phyloP scores from a whole-genome alignment of 2,329 filamentous ascomycete genomes.

The Aspergillus unguis region DNA sequence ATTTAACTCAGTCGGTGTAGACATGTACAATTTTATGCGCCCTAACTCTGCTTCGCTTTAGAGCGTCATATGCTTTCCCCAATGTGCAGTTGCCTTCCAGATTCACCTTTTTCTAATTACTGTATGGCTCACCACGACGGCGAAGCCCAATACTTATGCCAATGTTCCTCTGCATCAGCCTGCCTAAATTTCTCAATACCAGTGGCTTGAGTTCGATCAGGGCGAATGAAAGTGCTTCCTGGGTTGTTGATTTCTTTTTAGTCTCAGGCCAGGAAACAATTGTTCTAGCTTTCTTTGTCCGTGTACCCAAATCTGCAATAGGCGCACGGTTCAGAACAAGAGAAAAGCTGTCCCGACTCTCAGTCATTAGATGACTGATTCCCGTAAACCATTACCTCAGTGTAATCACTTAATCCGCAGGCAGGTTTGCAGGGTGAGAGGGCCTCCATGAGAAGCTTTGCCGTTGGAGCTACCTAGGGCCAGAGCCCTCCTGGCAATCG shows the following conservation, averaged over 20 bases:
- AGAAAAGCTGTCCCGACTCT: too few relatives aligned
- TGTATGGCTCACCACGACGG: conserved; percentile 5
- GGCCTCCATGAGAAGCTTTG: neutral
- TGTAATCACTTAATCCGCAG: too few relatives aligned
- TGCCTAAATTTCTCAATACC: too few relatives aligned
- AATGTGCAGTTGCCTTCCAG: too few relatives aligned
- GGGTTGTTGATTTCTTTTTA: neutral
- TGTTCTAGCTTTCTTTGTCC: neutral
- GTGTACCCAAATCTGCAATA: neutral
- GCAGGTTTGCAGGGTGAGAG: too few relatives aligned
- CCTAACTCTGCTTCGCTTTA: too few relatives aligned
- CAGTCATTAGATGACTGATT: too few relatives aligned
- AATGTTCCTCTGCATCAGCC: conserved; percentile 19
- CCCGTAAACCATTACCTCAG: too few relatives aligned
- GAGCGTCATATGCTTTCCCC: too few relatives aligned
- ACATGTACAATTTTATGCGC: too few relatives aligned
- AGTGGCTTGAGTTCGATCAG: neutral
- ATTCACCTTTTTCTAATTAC: too few relatives aligned
- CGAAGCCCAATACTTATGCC: conserved; percentile 19
- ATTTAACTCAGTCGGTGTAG: too few relatives aligned
- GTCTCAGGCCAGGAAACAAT: neutral
- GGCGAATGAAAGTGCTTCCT: neutral
- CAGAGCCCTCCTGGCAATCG: neutral
- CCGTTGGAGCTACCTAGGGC: neutral
- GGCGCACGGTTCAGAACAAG: neutral